phyloP scores from a whole-genome alignment of 331 rosid species.

The Malus hybrid region DNA sequence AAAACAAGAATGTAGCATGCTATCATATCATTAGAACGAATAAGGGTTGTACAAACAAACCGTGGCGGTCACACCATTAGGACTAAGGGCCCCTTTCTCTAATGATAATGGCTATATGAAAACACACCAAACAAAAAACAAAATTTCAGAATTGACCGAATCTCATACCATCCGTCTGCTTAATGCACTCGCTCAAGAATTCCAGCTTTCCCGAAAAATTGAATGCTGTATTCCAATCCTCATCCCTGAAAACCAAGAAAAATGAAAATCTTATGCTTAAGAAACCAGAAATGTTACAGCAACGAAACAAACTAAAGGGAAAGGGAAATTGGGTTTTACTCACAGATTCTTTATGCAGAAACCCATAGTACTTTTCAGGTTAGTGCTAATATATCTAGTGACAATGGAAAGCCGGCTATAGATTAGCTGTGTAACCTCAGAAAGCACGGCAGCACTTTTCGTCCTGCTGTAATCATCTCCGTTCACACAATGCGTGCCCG shows the following conservation, averaged over 20 bases:
- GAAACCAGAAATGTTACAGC: neutral
- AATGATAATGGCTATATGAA: neutral
- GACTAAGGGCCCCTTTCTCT: neutral
- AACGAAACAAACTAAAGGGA: neutral
- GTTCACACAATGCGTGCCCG: conserved; percentile 23
- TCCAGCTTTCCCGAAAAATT: conserved; percentile 37
- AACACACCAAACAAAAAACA: neutral
- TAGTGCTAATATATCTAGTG: conserved; percentile 28
- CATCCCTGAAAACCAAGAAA: conserved; percentile 30
- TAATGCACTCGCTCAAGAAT: conserved; percentile 47
- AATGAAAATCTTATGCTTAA: neutral
- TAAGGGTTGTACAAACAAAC: neutral
- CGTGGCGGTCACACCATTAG: neutral
- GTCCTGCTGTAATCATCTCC: conserved; percentile 13
- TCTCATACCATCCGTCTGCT: conserved; percentile 39
- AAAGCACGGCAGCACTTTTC: conserved; percentile 23
- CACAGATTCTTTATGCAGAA: conserved; percentile 68
- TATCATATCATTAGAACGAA: neutral
- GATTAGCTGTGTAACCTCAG: conserved; percentile 27
- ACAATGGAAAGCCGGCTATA: conserved; percentile 39
- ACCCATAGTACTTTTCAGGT: conserved; percentile 24
- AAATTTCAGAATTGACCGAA: neutral
- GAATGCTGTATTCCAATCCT: conserved; percentile 65
- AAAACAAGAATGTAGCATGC: neutral
- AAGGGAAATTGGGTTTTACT: conserved; percentile 7